phyloP scores from a whole-genome alignment of 176 grass and related monocot species.

The Musa troglodytarum region DNA sequence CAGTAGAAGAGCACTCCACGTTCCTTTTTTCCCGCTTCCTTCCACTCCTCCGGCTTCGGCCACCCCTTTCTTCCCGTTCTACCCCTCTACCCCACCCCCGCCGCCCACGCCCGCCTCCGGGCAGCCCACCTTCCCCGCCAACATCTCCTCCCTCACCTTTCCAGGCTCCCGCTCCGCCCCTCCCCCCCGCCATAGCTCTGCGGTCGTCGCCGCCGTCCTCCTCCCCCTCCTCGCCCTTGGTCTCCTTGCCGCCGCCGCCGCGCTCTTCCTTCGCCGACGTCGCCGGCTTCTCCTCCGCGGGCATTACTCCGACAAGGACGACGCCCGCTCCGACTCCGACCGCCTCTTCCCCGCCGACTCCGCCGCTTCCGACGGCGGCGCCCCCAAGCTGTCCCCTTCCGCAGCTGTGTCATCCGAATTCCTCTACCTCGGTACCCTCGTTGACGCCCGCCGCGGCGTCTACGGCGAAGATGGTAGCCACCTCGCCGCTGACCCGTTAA shows the following conservation, averaged over 20 bases:
- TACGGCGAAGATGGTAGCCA: conserved; percentile 14
- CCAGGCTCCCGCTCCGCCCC: conserved; percentile 30
- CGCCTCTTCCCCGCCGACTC: conserved; percentile 61
- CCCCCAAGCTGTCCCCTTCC: conserved; percentile 3
- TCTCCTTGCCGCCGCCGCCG: conserved; percentile 46
- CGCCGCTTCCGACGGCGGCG: conserved; percentile 42
- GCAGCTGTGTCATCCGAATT: conserved; percentile 43
- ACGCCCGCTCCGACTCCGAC: conserved; percentile 49
- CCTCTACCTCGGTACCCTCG: conserved; percentile 57
- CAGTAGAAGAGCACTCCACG: conserved; percentile 38
- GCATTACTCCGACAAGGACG: conserved; percentile 27
- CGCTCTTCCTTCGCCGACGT: conserved; percentile 69
- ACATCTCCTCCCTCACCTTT: conserved; percentile 35
- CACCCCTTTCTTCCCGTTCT: conserved; percentile 32
- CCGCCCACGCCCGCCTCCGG: not conserved
- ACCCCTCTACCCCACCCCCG: conserved; percentile 27
- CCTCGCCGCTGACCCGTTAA: conserved; percentile 30
- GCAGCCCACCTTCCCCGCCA: conserved; percentile 33
- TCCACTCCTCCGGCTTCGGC: conserved; percentile 26
- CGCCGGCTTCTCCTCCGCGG: conserved; percentile 16
- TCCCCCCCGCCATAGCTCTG: conserved; percentile 15
- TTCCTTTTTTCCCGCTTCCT: conserved; percentile 43
- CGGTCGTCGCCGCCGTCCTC: conserved; percentile 62
- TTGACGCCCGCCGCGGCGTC: conserved; percentile 29
- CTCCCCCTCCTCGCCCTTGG: conserved; percentile 57